phyloP scores from a whole-genome alignment of 371 early-diverging fungal species.

The Circinella minor region DNA sequence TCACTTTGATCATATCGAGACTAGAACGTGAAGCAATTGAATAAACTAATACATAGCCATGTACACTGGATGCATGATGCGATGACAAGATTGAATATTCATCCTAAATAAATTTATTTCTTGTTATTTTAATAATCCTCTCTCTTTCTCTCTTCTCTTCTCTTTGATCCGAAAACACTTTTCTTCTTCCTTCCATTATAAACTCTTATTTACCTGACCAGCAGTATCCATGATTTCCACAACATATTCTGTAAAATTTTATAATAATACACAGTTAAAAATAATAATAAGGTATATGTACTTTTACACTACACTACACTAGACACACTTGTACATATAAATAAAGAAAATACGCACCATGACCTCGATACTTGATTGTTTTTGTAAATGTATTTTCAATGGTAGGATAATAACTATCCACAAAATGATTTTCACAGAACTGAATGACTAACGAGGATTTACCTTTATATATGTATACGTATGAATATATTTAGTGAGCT shows the following conservation, averaged over 20 bases:
- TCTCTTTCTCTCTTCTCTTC: too few species aligned
- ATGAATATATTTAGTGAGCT: too few species aligned
- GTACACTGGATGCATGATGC: slow-evolving; percentile 88
- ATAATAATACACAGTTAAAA: not conserved
- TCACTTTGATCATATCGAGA: slow-evolving; percentile 88
- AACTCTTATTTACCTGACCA: slow-evolving; percentile 75
- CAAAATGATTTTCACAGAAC: slow-evolving; percentile 93
- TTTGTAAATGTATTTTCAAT: slow-evolving; percentile 93
- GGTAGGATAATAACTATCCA: slow-evolving; percentile 93
- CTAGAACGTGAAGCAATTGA: slow-evolving; percentile 86
- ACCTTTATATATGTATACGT: slow-evolving; percentile 42
- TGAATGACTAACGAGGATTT: slow-evolving; percentile 93
- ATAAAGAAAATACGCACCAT: slow-evolving; percentile 36
- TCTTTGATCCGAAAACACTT: too few species aligned
- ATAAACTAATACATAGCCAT: slow-evolving; percentile 95
- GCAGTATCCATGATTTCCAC: slow-evolving; percentile 96
- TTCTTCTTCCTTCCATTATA: not conserved
- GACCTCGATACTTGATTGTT: slow-evolving; percentile 79
- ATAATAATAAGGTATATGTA: too few species aligned
- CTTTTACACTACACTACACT: too few species aligned
- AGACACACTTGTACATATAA: not conserved
- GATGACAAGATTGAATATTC: slow-evolving; percentile 93
- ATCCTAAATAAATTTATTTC: slow-evolving; percentile 59
- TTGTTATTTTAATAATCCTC: too few species aligned
- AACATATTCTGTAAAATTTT: slow-evolving; percentile 65